Base-by-base conservation (phyloP, 192 early-diverging fungal genomes). In the Podila horticola region DNA sequence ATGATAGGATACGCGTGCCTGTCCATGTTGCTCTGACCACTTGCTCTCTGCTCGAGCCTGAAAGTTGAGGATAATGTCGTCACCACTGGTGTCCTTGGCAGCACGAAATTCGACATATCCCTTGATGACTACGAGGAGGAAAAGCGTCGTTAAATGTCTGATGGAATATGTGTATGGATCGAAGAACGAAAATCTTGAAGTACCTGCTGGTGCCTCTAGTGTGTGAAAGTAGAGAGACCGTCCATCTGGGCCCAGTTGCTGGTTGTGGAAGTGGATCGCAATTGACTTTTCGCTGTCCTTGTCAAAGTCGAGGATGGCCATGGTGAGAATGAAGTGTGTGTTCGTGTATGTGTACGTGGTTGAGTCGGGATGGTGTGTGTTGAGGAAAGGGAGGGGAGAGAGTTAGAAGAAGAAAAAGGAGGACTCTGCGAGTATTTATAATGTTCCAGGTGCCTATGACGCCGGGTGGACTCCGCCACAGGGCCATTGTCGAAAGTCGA, bases 41-140 rank as follows among this genome's bases (percentile, higher is more conserved):
- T 81, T 73, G 12, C 65, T 52, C 34, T 79, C 69, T 26, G 62
- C 59, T 34, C 70, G 50, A 5, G 76, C 76, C 49, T 72, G 64
- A 30, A 72, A 81, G 10, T 66, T 71, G 22, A 81, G 17, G 6
- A 20, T 30, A 34, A 72, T 73, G 22, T 81, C 76, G 24, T 61
- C 45, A 2, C 70, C 76, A 13, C 58, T 64, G 17, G 70, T 69
- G 1, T 71, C 70, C 62, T 81, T 73, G 59, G 72, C 55, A 10
- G 76, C 41, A 24, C 66, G 50, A 45, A 81, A 81, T 34, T 81
- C 76, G 15, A 81, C 66, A 58, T 81, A 60, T 5, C 76, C 76
- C 1, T 22, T 67, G 41, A 73, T 71, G 29, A 77, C 75, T 70
- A 57, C 11, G 7, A 60, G 29, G 3, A 45, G 0, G 22, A 45